Evolutionary conservation across 257 asterid genomes (phyloP), one percentile per base, ranked within the genome.

Genomic region (Ehretia macrophylla): DNA sequence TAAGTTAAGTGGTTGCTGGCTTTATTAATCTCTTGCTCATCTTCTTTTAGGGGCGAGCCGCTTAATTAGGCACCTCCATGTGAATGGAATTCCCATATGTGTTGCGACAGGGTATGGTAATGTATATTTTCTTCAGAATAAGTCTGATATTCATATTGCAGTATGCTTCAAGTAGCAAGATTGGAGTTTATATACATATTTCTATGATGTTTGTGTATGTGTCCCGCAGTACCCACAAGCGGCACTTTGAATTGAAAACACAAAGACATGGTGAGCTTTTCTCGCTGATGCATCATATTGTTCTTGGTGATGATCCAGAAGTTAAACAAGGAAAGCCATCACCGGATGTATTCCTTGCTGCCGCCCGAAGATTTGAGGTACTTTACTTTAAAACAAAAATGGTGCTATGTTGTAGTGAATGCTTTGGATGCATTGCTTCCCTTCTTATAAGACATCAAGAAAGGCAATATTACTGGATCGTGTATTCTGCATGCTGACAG

Each of bases 291-390:
- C 96, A 89, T 81, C 99, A 86, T 66, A 71, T 88, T 47, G 91
- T 88, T 68, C 81, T 71, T 60, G 99, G 97, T 48, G 99, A 92
- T 81, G 99, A 92, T 77, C 97, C 96, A 35, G 96, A 88, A 78
- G 96, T 88, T 49, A 92, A 86, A 79, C 86, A 81, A 59, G 99
- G 99, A 63, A 93, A 93, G 68, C 97, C 97, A 55, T 84, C 99
- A 51, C 99, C 97, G 5, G 99, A 92, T 64, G 78, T 71, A 56
- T 92, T 88, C 77, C 90, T 92, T 73, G 88, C 90, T 70, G 98
- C 94, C 8, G 95, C 96, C 58, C 86, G 62, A 66, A 78, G 97
- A 81, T 92, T 88, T 56, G 96, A 93, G 97, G 97, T 86, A 62
- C 68, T 54, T 46, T 23, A 45, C 42, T 32, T 40, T 50, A 39